A percentile compares a stretch with the other conserved stretches of the same genome.
These are phyloP conservation scores for Plenodomus lindquistii DNA, from an alignment of 2,329 filamentous ascomycete species.

Conservation along the genomic window DNA sequence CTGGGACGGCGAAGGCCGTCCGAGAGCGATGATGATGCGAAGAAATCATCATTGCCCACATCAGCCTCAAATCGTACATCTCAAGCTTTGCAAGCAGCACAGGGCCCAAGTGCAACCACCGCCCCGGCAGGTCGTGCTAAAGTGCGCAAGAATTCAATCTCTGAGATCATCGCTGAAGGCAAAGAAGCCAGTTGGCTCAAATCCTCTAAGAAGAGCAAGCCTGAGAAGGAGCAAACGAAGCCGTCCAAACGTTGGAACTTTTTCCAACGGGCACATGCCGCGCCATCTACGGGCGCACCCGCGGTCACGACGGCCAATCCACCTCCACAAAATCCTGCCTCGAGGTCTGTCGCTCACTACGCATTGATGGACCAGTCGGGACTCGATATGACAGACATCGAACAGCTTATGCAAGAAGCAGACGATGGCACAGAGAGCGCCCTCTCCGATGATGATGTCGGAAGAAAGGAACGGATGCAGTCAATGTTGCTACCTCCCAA, in stretches of 20 bases:
- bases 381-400: slow-evolving; percentile 51
- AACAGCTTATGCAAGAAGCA: slow-evolving; percentile 52
- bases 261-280: slow-evolving; percentile 56
- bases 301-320: slow-evolving; percentile 46
- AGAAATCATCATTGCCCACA: slow-evolving; percentile 39
- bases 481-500: slow-evolving; percentile 46
- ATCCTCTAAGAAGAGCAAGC: slow-evolving; percentile 34
- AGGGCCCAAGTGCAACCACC: slow-evolving; percentile 18
- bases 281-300: slow-evolving; percentile 41
- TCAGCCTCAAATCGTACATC: slow-evolving; percentile 34
- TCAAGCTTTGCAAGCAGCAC: slow-evolving; percentile 27
- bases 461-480: slow-evolving; percentile 37
- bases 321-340: slow-evolving; percentile 31
- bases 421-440: slow-evolving; percentile 30
- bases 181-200: slow-evolving; percentile 47
- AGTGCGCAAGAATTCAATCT: slow-evolving; percentile 30
- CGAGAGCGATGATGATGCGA: slow-evolving; percentile 42
- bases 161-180: slow-evolving; percentile 27
- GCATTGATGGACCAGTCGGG: slow-evolving; percentile 58
- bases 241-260: slow-evolving; percentile 60
- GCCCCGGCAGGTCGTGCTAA: slow-evolving; percentile 21
- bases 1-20: slow-evolving; percentile 36
- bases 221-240: slow-evolving; percentile 40
- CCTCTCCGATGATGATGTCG: slow-evolving; percentile 24
- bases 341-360: slow-evolving; percentile 60